phyloP scores from a whole-genome alignment of 202 grass and related monocot genomes.

The Carex arenaria region DNA sequence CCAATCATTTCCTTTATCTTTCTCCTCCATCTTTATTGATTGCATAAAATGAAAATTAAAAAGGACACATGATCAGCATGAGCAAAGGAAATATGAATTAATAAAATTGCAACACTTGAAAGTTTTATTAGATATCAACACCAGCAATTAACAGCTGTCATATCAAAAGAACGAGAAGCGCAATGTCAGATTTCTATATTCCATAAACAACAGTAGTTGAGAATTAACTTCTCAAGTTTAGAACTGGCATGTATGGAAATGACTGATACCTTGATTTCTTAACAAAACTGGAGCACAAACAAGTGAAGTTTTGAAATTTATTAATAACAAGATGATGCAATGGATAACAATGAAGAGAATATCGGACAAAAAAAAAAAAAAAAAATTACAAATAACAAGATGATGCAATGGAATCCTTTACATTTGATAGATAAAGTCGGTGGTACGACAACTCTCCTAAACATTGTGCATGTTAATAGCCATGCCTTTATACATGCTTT shows the following conservation, averaged over 20 bases:
- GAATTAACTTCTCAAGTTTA: background rate
- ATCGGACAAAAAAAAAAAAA: background rate
- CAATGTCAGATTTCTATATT: background rate
- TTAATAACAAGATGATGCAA: background rate
- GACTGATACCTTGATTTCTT: background rate
- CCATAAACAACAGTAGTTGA: background rate
- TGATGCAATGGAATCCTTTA: no score
- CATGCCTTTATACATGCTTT: no score
- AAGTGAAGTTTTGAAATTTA: background rate
- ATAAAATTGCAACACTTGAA: background rate
- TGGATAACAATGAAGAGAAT: background rate
- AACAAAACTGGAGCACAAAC: background rate
- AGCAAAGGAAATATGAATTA: background rate
- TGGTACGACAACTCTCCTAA: no score
- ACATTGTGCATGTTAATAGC: no score
- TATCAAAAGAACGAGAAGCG: background rate
- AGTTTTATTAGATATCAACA: background rate
- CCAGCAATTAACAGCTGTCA: background rate
- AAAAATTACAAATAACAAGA: no score
- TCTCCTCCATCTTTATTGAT: constrained; percentile 19
- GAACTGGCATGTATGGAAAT: background rate
- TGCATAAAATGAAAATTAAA: background rate
- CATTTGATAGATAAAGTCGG: no score
- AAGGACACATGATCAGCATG: background rate
- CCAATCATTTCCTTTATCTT: constrained; percentile 40